Percentiles rank a stretch among this genome's conserved stretches.
phyloP scores from a whole-genome alignment of 495 filamentous ascomycete genomes.

The Penicillium cosmopolitanum region DNA sequence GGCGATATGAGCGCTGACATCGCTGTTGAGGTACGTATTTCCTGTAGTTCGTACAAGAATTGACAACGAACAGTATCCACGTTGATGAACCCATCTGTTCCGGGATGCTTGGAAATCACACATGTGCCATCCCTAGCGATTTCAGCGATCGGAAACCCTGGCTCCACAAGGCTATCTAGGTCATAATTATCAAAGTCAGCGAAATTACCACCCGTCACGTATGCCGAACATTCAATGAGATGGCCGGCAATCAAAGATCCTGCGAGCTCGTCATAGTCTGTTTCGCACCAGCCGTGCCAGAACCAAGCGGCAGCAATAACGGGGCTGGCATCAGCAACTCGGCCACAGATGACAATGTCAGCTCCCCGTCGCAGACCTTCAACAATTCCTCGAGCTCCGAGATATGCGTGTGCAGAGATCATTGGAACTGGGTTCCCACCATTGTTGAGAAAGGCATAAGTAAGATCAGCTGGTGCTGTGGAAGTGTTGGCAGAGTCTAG shows the following conservation, averaged over 20 bases:
- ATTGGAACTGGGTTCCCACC: conserved; percentile 22
- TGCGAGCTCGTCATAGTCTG: conserved; percentile 47
- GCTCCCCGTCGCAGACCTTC: conserved; percentile 47
- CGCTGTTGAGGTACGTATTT: conserved; percentile 52
- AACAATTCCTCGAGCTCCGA: conserved; percentile 51
- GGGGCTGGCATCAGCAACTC: conserved; percentile 54
- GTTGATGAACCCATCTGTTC: conserved; percentile 29
- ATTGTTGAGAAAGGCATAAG: conserved; percentile 29
- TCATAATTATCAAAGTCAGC: conserved; percentile 47
- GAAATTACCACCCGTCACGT: conserved; percentile 57
- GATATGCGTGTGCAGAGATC: conserved; percentile 42
- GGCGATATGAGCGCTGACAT: conserved; percentile 53
- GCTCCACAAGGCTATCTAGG: conserved; percentile 36
- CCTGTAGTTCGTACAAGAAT: conserved; percentile 62
- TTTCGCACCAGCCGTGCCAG: conserved; percentile 25
- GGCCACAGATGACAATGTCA: conserved; percentile 58
- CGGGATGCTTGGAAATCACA: conserved; percentile 32
- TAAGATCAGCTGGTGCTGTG: conserved; percentile 13
- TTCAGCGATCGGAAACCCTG: conserved; percentile 46
- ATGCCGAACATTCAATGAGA: conserved; percentile 55
- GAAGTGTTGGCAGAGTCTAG: conserved; percentile 37
- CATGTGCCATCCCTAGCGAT: conserved; percentile 34
- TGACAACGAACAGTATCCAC: conserved; percentile 53
- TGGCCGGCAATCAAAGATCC: conserved; percentile 51
- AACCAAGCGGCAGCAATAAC: conserved; percentile 52